Percentiles rank a stretch among this genome's conserved stretches.
Conservation (phyloP, 768 basidiomycete species). For the Serendipita vermifera region DNA sequence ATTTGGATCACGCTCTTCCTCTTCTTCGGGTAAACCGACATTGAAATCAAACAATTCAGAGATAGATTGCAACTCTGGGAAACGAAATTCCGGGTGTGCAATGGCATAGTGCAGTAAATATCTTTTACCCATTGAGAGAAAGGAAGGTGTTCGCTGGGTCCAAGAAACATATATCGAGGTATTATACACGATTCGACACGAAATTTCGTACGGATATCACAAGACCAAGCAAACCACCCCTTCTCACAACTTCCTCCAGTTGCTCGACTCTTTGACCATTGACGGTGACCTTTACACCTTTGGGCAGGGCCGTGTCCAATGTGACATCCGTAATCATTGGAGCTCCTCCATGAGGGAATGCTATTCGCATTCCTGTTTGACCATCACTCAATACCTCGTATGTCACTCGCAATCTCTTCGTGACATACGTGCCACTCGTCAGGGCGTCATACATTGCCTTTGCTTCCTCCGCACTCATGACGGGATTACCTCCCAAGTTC, state of each 20-base stretch:
- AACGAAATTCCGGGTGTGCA: constrained; percentile 64
- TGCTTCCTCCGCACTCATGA: neutral
- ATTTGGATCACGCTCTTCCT: constrained; percentile 37
- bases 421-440: neutral
- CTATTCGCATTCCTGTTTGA: neutral
- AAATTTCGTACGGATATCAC: neutral
- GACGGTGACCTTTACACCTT: neutral
- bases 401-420: neutral
- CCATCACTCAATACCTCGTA: neutral
- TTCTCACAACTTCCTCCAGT: neutral
- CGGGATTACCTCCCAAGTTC: too few species aligned
- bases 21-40: constrained; percentile 34
- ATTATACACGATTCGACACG: neutral
- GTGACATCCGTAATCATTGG: neutral
- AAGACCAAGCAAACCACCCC: neutral
- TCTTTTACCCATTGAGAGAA: constrained; percentile 15
- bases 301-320: neutral
- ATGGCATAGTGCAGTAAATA: constrained; percentile 72
- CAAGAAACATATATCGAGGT: neutral
- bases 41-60: constrained; percentile 60
- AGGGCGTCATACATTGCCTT: neutral
- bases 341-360: neutral
- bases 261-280: neutral
- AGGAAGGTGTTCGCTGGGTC: neutral
- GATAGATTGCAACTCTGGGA: constrained; percentile 71